These are phyloP conservation scores for Sclerotinia sclerotiorum DNA, from an alignment of 2,329 filamentous ascomycete genomes.

Conservation along the genomic window DNA sequence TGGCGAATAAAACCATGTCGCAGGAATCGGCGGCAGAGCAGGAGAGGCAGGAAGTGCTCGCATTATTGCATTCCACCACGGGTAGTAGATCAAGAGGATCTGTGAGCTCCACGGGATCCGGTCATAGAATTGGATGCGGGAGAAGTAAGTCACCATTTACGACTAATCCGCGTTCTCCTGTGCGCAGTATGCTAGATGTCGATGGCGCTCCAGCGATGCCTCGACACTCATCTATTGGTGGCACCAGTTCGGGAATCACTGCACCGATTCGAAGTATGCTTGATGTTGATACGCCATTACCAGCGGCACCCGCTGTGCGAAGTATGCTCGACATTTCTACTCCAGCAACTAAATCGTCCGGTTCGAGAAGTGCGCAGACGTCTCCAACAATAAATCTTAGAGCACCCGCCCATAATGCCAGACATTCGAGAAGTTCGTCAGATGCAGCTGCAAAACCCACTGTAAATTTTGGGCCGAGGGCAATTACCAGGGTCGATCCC, in stretches of 20 bases:
- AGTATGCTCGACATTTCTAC: conserved; percentile 63
- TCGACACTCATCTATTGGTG: conserved; percentile 23
- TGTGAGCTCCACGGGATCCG: conserved; percentile 39
- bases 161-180: conserved; percentile 57
- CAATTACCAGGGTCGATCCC: conserved; percentile 42
- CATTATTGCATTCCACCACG: conserved; percentile 55
- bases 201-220: conserved; percentile 29
- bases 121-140: conserved; percentile 25
- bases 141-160: conserved; percentile 56
- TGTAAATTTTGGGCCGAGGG: conserved; percentile 48
- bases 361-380: conserved; percentile 47
- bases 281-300: conserved; percentile 46
- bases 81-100: conserved; percentile 33
- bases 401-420: conserved; percentile 36
- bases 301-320: conserved; percentile 49
- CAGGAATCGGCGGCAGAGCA: conserved; percentile 75
- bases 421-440: conserved; percentile 50
- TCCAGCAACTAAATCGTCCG: conserved; percentile 39
- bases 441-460: conserved; percentile 52
- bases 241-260: conserved; percentile 19
- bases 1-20: conserved; percentile 58
- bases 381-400: conserved; percentile 48
- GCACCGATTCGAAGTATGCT: conserved; percentile 64
- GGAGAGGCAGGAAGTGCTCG: conserved; percentile 72
- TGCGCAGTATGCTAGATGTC: conserved; percentile 58